A percentile compares a stretch with the other conserved stretches of the same genome.
phyloP scores from a whole-genome alignment of 352 stramenopile species.

The Phytophthora rubi region DNA sequence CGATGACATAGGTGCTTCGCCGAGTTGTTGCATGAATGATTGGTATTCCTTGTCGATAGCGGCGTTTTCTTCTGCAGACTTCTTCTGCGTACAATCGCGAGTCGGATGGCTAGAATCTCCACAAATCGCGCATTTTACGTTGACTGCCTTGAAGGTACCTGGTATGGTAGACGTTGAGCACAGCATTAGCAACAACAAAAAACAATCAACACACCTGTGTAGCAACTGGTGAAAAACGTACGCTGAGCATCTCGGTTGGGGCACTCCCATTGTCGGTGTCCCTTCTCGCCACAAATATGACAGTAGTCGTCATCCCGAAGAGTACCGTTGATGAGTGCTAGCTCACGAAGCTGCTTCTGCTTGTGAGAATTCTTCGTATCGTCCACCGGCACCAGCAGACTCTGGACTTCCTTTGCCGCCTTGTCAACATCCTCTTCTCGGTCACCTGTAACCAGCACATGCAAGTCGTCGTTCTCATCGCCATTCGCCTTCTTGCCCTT shows the following conservation, averaged over 20 bases:
- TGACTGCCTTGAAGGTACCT: conserved; percentile 81
- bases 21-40: conserved; percentile 88
- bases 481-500: conserved; percentile 92
- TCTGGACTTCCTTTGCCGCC: conserved; percentile 89
- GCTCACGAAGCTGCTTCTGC: conserved; percentile 97
- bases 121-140: conserved; percentile 98
- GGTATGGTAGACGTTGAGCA: conserved; percentile 6
- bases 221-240: conserved; percentile 41
- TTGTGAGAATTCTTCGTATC: conserved; percentile 97
- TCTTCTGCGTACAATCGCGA: conserved; percentile 95
- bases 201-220: conserved; percentile 2
- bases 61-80: conserved; percentile 73
- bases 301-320: conserved; percentile 98
- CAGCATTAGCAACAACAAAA: conserved; percentile 38
- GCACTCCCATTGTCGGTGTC: conserved; percentile 98
- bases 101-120: conserved; percentile 98
- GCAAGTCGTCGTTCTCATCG: conserved; percentile 97
- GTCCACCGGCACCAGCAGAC: conserved; percentile 92
- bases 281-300: conserved; percentile 98
- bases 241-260: conserved; percentile 84
- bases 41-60: conserved; percentile 88
- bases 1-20: conserved; percentile 76
- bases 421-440: conserved; percentile 87
- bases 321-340: conserved; percentile 99
- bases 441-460: conserved; percentile 95